Conservation (phyloP, 208 protist genomes). For the Trypanosoma rangeli region DNA sequence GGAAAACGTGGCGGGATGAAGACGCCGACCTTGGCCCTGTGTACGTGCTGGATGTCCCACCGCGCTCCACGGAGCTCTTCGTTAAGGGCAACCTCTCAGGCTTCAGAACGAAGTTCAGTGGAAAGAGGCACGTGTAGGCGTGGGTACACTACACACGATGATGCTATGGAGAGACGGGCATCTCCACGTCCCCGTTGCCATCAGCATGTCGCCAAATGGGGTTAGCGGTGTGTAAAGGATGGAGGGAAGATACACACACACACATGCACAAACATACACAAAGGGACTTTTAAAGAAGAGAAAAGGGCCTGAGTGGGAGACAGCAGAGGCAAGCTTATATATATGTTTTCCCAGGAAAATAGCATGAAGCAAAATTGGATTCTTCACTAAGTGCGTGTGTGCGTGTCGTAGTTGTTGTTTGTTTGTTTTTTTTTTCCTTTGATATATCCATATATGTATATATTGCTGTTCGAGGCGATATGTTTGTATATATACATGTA, state of each 20-base stretch:
- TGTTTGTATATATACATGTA: too few species aligned
- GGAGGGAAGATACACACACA: background rate
- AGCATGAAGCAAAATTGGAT: background rate
- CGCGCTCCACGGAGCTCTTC: constrained; percentile 62
- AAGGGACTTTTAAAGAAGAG: background rate
- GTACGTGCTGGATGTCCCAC: constrained; percentile 42
- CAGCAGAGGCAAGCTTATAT: background rate
- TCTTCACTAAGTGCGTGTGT: constrained; percentile 11
- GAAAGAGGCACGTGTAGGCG: constrained; percentile 20
- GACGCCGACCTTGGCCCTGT: background rate
- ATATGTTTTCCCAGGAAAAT: too few species aligned
- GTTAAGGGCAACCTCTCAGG: constrained; percentile 46
- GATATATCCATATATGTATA: background rate
- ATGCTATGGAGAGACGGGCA: background rate
- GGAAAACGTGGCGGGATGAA: constrained; percentile 3
- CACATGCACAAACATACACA: background rate
- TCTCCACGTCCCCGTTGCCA: background rate
- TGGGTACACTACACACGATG: constrained; percentile 1
- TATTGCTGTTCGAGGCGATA: too few species aligned
- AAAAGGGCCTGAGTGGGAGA: too few species aligned
- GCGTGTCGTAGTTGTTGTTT: constrained; percentile 14
- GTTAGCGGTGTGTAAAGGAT: background rate
- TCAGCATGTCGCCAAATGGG: background rate
- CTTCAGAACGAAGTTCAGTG: constrained; percentile 77
- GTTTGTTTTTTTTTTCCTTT: constrained; percentile 16